Conservation (phyloP, 371 early-diverging fungal species). For the Mucor sp. region DNA sequence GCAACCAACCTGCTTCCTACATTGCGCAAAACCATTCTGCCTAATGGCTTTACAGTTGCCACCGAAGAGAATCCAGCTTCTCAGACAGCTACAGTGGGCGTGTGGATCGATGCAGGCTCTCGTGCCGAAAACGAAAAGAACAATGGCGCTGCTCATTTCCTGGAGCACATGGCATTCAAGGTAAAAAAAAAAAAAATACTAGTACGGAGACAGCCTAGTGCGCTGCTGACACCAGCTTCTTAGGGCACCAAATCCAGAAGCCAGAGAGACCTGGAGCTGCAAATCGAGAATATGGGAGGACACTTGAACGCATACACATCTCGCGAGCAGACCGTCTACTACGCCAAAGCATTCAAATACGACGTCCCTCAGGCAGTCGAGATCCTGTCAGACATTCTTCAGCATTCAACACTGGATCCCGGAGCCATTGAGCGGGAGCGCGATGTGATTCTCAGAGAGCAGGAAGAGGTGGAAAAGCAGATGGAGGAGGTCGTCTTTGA, state of each 20-base stretch:
- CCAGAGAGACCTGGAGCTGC: conserved; percentile 89
- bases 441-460: conserved; percentile 93
- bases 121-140: conserved; percentile 88
- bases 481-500: conserved; percentile 91
- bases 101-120: conserved; percentile 98
- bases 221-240: too few species aligned
- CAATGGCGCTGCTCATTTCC: conserved; percentile 97
- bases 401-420: conserved; percentile 82
- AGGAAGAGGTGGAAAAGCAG: conserved; percentile 94
- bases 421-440: conserved; percentile 91
- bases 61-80: conserved; percentile 91
- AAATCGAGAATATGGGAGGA: conserved; percentile 97
- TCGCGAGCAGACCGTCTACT: conserved; percentile 98
- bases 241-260: conserved; percentile 75
- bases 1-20: conserved; percentile 53
- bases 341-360: conserved; percentile 89
- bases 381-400: conserved; percentile 93
- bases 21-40: conserved; percentile 79
- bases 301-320: conserved; percentile 98
- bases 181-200: too few species aligned
- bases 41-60: conserved; percentile 95
- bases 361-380: conserved; percentile 91
- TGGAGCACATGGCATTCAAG: conserved; percentile 99
- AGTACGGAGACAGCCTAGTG: too few species aligned
- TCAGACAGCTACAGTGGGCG: conserved; percentile 97